Conservation (phyloP, 176 grass and related monocot species). For the Otatea glauca region DNA sequence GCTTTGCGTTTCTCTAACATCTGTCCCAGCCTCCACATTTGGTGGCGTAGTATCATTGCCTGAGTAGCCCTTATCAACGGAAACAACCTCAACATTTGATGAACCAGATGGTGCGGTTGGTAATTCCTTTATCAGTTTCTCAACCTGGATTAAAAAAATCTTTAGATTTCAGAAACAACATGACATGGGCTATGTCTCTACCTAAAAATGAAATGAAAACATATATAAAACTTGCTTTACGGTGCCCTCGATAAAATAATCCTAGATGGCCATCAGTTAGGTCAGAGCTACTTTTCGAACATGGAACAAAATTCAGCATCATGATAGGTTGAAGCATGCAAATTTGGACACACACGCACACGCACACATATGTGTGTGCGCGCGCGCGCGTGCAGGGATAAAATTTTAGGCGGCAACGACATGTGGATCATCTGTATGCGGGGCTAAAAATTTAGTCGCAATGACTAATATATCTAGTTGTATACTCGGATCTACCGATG, state of each 20-base stretch:
- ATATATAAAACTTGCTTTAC: neutral
- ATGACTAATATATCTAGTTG: neutral
- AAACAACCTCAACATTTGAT: slow-evolving; percentile 16
- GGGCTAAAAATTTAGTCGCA: neutral
- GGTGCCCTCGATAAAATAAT: neutral
- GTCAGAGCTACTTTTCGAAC: neutral
- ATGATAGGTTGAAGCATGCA: neutral
- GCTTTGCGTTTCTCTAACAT: slow-evolving; percentile 83
- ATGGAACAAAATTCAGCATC: neutral
- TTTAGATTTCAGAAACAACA: slow-evolving; percentile 6
- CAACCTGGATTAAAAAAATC: slow-evolving; percentile 63
- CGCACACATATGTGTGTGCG: neutral
- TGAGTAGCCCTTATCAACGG: slow-evolving; percentile 43
- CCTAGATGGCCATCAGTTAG: neutral
- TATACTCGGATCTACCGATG: neutral
- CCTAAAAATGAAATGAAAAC: neutral
- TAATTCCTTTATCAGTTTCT: slow-evolving; percentile 96
- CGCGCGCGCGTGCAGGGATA: neutral
- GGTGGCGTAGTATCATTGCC: slow-evolving; percentile 24
- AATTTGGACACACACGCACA: neutral
- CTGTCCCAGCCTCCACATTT: slow-evolving; percentile 58
- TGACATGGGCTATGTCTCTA: neutral
- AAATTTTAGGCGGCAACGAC: neutral
- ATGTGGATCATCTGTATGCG: neutral
- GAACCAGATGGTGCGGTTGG: slow-evolving; percentile 69